Conservation (phyloP, 2,329 filamentous ascomycete species). For the Rutstroemia sp. region DNA sequence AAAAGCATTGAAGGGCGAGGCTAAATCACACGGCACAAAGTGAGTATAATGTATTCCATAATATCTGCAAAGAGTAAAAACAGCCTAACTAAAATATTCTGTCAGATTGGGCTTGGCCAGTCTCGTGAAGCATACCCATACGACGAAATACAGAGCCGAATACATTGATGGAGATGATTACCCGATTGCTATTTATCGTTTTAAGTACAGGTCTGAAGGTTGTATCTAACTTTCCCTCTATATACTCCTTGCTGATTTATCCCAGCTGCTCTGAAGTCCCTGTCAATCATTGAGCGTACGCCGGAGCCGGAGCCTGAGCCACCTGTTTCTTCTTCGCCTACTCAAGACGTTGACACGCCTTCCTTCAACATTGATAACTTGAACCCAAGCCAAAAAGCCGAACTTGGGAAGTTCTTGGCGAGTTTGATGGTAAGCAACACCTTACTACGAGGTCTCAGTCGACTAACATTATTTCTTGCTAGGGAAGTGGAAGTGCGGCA, state of each 20-base stretch:
- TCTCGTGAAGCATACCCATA: too few relatives aligned
- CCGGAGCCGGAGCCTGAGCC: background rate
- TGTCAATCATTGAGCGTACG: background rate
- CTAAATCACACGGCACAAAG: background rate
- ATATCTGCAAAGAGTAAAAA: too few relatives aligned
- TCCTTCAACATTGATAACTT: background rate
- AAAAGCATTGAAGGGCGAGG: background rate
- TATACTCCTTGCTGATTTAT: background rate
- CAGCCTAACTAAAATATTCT: background rate
- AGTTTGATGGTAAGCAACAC: background rate
- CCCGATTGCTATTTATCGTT: background rate
- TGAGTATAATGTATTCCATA: background rate
- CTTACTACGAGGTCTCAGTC: background rate
- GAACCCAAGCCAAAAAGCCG: background rate
- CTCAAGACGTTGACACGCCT: background rate
- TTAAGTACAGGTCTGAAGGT: slow-evolving; percentile 3
- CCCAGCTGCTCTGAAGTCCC: background rate
- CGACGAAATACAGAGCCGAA: too few relatives aligned
- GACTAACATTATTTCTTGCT: background rate
- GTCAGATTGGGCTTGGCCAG: background rate
- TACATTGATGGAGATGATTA: background rate
- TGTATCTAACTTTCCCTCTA: too few relatives aligned
- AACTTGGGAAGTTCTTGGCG: slow-evolving; percentile 1
- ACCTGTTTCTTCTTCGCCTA: background rate
- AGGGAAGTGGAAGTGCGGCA: background rate